Evolutionary conservation across 805 yeast genomes (phyloP).

Genomic region (Zygosaccharomyces bisporus): DNA sequence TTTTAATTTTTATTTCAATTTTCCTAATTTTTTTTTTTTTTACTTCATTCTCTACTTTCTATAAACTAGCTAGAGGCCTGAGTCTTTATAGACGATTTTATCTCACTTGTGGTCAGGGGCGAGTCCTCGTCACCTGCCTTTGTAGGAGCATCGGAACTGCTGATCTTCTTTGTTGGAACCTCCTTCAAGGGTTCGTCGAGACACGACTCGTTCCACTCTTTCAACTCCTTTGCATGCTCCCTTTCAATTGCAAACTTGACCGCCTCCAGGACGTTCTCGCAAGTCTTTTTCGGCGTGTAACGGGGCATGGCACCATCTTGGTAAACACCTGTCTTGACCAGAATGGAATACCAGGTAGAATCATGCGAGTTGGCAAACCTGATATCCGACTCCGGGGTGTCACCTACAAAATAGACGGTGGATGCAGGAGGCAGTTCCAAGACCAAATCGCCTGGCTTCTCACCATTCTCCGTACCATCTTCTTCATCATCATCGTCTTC

Average conservation of each 20-base stretch:
- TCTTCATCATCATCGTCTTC: conserved; percentile 29
- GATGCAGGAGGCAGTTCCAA: conserved; percentile 75
- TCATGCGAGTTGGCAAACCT: conserved; percentile 81
- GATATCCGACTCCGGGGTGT: conserved; percentile 85
- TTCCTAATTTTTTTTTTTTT: neutral
- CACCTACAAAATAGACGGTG: conserved; percentile 85
- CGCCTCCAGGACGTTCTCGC: conserved; percentile 75
- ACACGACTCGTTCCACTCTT: conserved; percentile 59
- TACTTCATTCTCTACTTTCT: neutral
- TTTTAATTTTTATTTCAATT: neutral
- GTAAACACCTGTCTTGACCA: conserved; percentile 85
- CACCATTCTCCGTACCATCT: conserved; percentile 22
- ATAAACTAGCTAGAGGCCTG: neutral
- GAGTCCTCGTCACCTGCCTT: conserved; percentile 40
- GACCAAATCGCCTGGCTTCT: conserved; percentile 40
- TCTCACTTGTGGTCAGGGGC: neutral
- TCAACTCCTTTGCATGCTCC: conserved; percentile 67
- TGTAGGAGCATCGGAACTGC: conserved; percentile 55
- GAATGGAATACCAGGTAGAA: conserved; percentile 76
- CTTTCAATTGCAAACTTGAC: conserved; percentile 80
- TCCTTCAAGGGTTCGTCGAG: too few relatives aligned
- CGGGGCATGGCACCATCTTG: conserved; percentile 76
- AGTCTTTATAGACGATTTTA: conserved; percentile 1
- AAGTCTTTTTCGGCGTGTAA: conserved; percentile 70
- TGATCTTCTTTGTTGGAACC: conserved; percentile 38